Conservation (phyloP, 2,329 filamentous ascomycete genomes). For the Domatiomyces globalis region DNA sequence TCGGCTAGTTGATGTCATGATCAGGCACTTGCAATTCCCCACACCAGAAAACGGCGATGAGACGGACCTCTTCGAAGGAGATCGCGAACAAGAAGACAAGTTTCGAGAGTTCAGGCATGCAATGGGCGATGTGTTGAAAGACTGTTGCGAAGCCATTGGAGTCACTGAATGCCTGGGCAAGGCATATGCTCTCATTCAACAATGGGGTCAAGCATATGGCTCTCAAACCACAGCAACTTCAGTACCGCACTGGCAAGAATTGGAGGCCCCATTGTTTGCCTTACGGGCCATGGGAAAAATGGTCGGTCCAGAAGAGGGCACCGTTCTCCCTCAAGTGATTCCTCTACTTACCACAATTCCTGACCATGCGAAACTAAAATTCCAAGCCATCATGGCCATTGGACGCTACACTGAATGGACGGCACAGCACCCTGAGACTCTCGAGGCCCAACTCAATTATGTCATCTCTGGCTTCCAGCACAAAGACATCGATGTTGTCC, state of each 20-base stretch:
- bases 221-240: conserved; percentile 56
- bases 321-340: conserved; percentile 81
- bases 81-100: conserved; percentile 89
- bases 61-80: conserved; percentile 81
- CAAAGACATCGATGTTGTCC: conserved; percentile 75
- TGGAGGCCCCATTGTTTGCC: conserved; percentile 88
- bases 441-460: conserved; percentile 87
- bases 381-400: conserved; percentile 94
- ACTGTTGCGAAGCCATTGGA: conserved; percentile 91
- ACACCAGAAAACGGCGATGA: conserved; percentile 58
- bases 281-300: conserved; percentile 93
- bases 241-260: conserved; percentile 89
- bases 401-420: conserved; percentile 98
- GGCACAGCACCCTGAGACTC: conserved; percentile 75
- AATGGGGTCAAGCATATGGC: conserved; percentile 76
- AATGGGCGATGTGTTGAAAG: conserved; percentile 96
- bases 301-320: conserved; percentile 77
- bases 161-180: conserved; percentile 83
- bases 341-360: conserved; percentile 88
- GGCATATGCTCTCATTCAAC: conserved; percentile 69
- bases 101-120: conserved; percentile 92
- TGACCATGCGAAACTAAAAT: conserved; percentile 92
- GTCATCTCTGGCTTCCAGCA: conserved; percentile 88
- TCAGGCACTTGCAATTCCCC: conserved; percentile 80
- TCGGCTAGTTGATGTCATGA: conserved; percentile 80